phyloP scores from a whole-genome alignment of 305 asterid genomes.

The Solanum chacoense region DNA sequence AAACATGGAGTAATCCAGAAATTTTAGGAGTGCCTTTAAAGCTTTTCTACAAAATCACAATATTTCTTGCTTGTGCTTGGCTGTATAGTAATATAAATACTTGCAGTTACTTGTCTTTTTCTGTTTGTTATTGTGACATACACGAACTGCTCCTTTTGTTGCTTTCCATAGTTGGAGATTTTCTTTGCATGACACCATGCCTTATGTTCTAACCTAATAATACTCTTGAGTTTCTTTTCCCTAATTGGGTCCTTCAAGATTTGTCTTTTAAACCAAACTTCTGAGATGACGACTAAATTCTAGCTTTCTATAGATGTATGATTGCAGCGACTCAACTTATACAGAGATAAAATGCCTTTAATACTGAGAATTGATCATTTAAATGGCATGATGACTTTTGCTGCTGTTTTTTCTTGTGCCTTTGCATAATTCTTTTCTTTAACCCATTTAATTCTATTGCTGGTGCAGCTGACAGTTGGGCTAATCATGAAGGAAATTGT shows the following conservation, averaged over 20 bases:
- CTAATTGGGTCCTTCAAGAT: background rate
- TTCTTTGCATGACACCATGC: background rate
- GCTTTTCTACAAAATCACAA: background rate
- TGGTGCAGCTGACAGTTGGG: constrained; percentile 58
- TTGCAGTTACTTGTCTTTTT: background rate
- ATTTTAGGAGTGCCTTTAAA: background rate
- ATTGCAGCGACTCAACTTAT: background rate
- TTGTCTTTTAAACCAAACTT: background rate
- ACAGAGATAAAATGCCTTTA: background rate
- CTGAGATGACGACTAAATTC: background rate
- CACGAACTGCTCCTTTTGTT: background rate
- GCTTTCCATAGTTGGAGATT: background rate
- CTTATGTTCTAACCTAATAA: background rate
- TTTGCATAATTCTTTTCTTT: background rate
- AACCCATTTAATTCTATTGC: constrained; percentile 1
- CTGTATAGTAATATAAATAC: background rate
- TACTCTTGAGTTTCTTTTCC: background rate
- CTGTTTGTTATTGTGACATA: background rate
- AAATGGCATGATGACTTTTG: background rate
- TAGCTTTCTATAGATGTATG: background rate
- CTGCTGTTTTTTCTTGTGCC: background rate
- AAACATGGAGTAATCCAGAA: background rate
- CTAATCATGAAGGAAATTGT: constrained; percentile 69
- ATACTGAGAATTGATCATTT: background rate
- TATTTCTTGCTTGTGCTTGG: background rate